phyloP scores from a whole-genome alignment of 2,329 filamentous ascomycete species.

The Claviceps africana region DNA sequence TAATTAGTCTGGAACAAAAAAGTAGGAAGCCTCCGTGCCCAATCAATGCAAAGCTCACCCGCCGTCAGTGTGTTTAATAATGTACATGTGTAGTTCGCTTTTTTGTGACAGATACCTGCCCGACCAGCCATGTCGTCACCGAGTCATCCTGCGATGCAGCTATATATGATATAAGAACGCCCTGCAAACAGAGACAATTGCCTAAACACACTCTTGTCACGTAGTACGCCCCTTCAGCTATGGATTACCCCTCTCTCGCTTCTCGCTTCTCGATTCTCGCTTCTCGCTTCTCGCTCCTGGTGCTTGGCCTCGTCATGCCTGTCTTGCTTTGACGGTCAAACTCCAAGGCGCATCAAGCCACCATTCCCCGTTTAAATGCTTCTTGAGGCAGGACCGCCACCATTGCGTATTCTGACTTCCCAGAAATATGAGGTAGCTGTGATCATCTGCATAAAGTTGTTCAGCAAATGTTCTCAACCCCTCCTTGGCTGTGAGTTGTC shows the following conservation, averaged over 20 bases:
- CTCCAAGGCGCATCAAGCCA: constrained; percentile 16
- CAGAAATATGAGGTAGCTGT: constrained; percentile 14
- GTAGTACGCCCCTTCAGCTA: neutral
- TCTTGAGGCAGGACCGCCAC: constrained; percentile 13
- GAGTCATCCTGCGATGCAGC: neutral
- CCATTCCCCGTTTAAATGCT: constrained; percentile 13
- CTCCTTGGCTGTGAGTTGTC: constrained; percentile 9
- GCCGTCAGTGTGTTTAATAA: neutral
- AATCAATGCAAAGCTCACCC: neutral
- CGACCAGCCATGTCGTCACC: neutral
- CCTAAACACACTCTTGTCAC: neutral
- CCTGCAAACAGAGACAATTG: neutral
- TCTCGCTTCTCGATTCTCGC: too few species aligned
- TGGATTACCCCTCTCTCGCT: neutral
- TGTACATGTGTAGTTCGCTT: neutral
- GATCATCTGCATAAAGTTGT: constrained; percentile 9
- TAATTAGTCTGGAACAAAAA: neutral
- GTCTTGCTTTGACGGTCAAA: constrained; percentile 10
- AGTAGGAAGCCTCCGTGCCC: neutral
- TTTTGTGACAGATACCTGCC: neutral
- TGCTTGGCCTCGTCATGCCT: neutral
- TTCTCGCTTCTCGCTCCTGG: neutral
- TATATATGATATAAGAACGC: neutral
- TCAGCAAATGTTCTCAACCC: constrained; percentile 11
- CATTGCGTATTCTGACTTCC: constrained; percentile 15